These are phyloP conservation scores for Rhizopogon roseolus DNA, from an alignment of 768 basidiomycete genomes.

Conservation along the genomic window DNA sequence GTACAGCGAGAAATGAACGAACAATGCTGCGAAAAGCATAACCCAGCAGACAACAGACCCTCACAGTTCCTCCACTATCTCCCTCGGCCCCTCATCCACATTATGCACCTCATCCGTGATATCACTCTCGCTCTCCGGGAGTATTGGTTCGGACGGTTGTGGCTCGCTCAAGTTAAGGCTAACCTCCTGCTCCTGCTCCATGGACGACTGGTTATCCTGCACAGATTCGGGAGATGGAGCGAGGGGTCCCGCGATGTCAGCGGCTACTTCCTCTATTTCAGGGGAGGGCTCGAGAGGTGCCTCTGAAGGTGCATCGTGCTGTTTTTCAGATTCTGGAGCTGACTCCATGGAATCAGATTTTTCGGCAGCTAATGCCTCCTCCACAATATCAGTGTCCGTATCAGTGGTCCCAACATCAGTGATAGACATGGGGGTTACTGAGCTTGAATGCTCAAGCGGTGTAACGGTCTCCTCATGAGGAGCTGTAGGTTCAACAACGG, in stretches of 20 bases:
- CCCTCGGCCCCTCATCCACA: constrained; percentile 15
- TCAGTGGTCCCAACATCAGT: not conserved
- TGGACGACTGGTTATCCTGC: not conserved
- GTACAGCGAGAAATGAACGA: not conserved
- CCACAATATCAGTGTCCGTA: not conserved
- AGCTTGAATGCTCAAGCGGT: not conserved
- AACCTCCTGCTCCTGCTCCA: constrained; percentile 2
- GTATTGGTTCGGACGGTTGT: constrained; percentile 26
- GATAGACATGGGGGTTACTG: not conserved
- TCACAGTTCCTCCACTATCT: constrained; percentile 7
- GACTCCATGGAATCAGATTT: not conserved
- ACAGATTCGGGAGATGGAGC: not conserved
- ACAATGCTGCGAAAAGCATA: not conserved
- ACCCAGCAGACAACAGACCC: not conserved
- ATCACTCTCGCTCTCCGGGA: constrained; percentile 29
- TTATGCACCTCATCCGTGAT: constrained; percentile 27
- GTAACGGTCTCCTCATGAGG: not conserved
- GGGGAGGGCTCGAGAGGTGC: not conserved
- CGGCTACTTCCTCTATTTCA: constrained; percentile 7
- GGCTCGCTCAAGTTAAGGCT: constrained; percentile 25
- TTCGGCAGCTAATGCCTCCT: constrained; percentile 9
- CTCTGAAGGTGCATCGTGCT: constrained; percentile 3
- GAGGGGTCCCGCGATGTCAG: not conserved
- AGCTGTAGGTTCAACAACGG: not conserved
- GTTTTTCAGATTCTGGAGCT: not conserved